phyloP scores from a whole-genome alignment of 1,284 basidiomycete genomes.

The Sanghuangporus baumii region DNA sequence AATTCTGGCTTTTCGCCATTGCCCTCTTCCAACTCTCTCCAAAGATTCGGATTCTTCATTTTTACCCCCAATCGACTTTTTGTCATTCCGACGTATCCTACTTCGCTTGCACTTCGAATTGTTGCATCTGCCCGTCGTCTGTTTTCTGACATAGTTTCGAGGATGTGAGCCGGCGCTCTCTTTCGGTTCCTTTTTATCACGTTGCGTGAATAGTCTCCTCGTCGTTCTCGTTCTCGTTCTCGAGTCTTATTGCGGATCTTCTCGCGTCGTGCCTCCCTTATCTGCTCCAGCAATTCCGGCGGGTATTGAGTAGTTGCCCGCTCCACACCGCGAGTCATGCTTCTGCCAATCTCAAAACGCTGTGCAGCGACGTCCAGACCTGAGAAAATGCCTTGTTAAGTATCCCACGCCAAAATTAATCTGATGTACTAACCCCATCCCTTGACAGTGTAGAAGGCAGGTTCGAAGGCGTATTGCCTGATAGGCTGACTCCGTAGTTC shows the following conservation, averaged over 20 bases:
- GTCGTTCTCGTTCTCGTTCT: conserved; percentile 50
- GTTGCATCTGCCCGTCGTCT: conserved; percentile 42
- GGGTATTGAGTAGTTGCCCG: conserved; percentile 41
- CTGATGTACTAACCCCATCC: conserved; percentile 39
- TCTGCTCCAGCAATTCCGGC: conserved; percentile 39
- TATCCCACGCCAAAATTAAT: background rate
- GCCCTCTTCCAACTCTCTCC: conserved; percentile 40
- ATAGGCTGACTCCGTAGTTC: conserved; percentile 8
- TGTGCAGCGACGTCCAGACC: conserved; percentile 16
- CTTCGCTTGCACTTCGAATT: conserved; percentile 48
- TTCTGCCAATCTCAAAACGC: conserved; percentile 26
- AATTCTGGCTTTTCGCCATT: conserved; percentile 21
- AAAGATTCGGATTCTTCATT: conserved; percentile 38
- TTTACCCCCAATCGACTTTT: conserved; percentile 47
- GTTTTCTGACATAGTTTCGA: conserved; percentile 44
- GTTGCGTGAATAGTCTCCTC: conserved; percentile 49
- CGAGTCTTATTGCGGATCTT: conserved; percentile 58
- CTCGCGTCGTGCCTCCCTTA: conserved; percentile 50
- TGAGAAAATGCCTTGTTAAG: background rate
- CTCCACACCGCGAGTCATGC: conserved; percentile 33
- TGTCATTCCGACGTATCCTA: conserved; percentile 54
- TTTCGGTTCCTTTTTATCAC: conserved; percentile 42
- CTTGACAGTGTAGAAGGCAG: conserved; percentile 22
- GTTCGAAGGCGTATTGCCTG: conserved; percentile 20
- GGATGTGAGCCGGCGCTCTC: conserved; percentile 57